Evolutionary conservation across 2,329 filamentous ascomycete species (phyloP).

Genomic region (Colletotrichum sidae): DNA sequence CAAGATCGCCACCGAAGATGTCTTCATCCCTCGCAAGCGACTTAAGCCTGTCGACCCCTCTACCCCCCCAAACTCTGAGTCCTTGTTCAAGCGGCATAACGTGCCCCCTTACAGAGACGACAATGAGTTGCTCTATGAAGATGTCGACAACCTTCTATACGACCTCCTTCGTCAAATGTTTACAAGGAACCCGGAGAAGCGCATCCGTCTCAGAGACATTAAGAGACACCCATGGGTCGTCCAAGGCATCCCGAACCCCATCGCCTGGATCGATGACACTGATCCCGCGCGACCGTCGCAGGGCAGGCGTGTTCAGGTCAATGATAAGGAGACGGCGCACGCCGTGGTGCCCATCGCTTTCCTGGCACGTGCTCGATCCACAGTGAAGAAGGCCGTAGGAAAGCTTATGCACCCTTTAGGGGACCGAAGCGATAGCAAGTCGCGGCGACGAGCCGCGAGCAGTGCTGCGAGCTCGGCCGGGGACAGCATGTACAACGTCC

Average conservation of each 20-base stretch:
- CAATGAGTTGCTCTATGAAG: conserved; percentile 85
- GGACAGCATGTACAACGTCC: conserved; percentile 60
- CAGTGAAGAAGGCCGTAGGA: conserved; percentile 74
- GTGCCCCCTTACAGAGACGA: conserved; percentile 78
- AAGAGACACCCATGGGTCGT: conserved; percentile 95
- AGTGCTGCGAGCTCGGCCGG: conserved; percentile 73
- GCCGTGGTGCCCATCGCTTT: conserved; percentile 92
- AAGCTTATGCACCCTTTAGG: conserved; percentile 71
- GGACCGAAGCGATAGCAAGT: conserved; percentile 66
- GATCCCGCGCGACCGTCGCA: conserved; percentile 83
- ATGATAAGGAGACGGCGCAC: conserved; percentile 87
- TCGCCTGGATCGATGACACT: conserved; percentile 92
- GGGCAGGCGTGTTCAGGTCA: conserved; percentile 90
- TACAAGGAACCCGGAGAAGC: conserved; percentile 87
- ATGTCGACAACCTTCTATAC: conserved; percentile 81
- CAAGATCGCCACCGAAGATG: conserved; percentile 91
- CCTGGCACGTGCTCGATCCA: conserved; percentile 85
- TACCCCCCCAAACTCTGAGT: conserved; percentile 65
- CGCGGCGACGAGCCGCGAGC: conserved; percentile 68
- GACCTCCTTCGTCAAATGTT: conserved; percentile 85
- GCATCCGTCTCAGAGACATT: conserved; percentile 90
- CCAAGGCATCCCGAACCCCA: conserved; percentile 78
- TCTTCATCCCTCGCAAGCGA: conserved; percentile 85
- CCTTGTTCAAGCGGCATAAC: conserved; percentile 68
- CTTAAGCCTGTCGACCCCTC: conserved; percentile 79